Conservation (phyloP, 2,329 filamentous ascomycete genomes). For the Fusarium sp. region DNA sequence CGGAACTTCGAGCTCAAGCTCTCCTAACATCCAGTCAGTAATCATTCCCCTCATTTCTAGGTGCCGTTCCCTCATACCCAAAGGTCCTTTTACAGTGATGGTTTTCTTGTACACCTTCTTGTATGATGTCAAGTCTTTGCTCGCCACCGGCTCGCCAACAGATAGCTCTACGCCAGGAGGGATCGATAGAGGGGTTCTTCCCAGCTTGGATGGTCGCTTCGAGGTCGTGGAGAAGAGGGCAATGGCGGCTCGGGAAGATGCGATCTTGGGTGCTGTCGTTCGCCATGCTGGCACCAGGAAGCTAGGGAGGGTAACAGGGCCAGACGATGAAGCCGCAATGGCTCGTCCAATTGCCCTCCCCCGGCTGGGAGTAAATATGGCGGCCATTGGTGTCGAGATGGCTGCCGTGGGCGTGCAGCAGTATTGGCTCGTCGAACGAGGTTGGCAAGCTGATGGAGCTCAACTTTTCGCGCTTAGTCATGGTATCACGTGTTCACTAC, state of each 20-base stretch:
- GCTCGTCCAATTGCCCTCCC: constrained; percentile 69
- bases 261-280: constrained; percentile 47
- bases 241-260: constrained; percentile 52
- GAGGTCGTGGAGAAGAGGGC: constrained; percentile 76
- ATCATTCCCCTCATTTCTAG: not conserved
- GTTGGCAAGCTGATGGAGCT: constrained; percentile 31
- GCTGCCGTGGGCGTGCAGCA: constrained; percentile 35
- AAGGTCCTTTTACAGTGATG: constrained; percentile 81
- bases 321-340: constrained; percentile 54
- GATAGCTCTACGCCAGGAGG: constrained; percentile 85
- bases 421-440: constrained; percentile 19
- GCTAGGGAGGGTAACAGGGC: constrained; percentile 68
- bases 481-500: constrained; percentile 42
- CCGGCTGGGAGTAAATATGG: constrained; percentile 74
- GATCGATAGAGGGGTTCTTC: constrained; percentile 80
- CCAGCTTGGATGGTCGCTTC: constrained; percentile 81
- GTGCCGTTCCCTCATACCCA: constrained; percentile 65
- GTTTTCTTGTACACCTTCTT: constrained; percentile 71
- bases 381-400: constrained; percentile 47
- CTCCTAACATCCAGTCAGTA: constrained; percentile 61
- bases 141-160: constrained; percentile 69
- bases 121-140: constrained; percentile 67
- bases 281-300: constrained; percentile 81
- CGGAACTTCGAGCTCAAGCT: constrained; percentile 81
- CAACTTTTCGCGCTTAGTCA: constrained; percentile 52